phyloP scores from a whole-genome alignment of 2,329 filamentous ascomycete species.

The Exophiala alcalophila region DNA sequence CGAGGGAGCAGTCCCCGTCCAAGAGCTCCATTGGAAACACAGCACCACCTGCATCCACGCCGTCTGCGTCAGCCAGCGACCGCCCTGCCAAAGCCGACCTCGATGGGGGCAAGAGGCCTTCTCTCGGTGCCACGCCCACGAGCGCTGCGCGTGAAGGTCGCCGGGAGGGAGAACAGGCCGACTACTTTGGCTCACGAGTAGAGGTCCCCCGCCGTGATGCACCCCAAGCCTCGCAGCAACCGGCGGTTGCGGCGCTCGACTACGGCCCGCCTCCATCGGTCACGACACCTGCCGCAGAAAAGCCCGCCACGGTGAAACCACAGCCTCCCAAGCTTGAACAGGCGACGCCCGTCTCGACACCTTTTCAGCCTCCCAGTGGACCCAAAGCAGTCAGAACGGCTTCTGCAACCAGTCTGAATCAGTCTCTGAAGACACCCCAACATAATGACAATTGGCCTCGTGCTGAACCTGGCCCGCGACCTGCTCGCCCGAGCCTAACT shows the following conservation, averaged over 20 bases:
- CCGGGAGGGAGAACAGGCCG: constrained; percentile 27
- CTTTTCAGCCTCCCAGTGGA: constrained; percentile 42
- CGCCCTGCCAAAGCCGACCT: constrained; percentile 23
- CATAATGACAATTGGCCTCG: constrained; percentile 19
- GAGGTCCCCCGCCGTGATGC: constrained; percentile 20
- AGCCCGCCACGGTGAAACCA: constrained; percentile 9
- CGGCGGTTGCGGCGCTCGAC: constrained; percentile 26
- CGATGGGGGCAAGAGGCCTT: constrained; percentile 21
- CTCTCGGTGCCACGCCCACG: constrained; percentile 17
- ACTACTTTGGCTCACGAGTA: constrained; percentile 27
- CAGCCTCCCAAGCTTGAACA: constrained; percentile 16
- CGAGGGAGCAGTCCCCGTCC: constrained; percentile 40
- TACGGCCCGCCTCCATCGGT: constrained; percentile 29
- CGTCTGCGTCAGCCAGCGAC: constrained; percentile 13
- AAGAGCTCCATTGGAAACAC: constrained; percentile 24
- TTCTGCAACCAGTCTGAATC: constrained; percentile 5
- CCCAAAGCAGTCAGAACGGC: constrained; percentile 42
- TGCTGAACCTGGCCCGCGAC: constrained; percentile 15
- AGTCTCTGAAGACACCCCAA: constrained; percentile 16
- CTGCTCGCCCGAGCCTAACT: constrained; percentile 16
- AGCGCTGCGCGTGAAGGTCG: constrained; percentile 20
- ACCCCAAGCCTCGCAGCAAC: constrained; percentile 16
- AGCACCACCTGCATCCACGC: constrained; percentile 13
- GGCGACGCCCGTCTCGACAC: constrained; percentile 10
- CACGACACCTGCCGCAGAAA: constrained; percentile 23